Percentiles rank a stretch among this genome's conserved stretches.
phyloP scores from a whole-genome alignment of 257 asterid species.

The Mentha longifolia region DNA sequence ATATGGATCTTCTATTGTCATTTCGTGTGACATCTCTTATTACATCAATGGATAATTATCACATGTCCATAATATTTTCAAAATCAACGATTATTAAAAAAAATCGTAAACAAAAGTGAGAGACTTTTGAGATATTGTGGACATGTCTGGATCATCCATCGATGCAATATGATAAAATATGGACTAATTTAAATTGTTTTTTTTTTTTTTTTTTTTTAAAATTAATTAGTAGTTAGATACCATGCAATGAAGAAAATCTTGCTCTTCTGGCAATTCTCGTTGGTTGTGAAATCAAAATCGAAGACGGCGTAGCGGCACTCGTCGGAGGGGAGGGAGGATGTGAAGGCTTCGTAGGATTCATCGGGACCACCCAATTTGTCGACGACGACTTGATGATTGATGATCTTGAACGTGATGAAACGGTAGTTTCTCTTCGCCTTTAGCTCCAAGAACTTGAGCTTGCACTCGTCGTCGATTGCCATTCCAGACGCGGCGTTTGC shows the following conservation, averaged over 20 bases:
- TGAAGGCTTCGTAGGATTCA: conserved; percentile 60
- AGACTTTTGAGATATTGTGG: too few species aligned
- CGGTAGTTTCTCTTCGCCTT: conserved; percentile 77
- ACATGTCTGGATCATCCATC: too few species aligned
- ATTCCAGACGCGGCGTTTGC: conserved; percentile 83
- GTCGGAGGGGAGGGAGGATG: conserved; percentile 57
- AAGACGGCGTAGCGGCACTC: conserved; percentile 90
- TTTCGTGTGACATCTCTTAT: too few species aligned
- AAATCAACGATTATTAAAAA: too few species aligned
- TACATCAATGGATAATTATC: too few species aligned
- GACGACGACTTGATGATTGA: conserved; percentile 67
- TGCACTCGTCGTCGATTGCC: conserved; percentile 75
- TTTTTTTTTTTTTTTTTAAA: too few species aligned
- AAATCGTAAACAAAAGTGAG: too few species aligned
- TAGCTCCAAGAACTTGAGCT: conserved; percentile 73
- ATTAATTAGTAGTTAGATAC: conserved; percentile 20
- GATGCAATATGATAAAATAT: too few species aligned
- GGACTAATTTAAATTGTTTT: too few species aligned
- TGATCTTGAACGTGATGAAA: conserved; percentile 67
- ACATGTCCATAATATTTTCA: too few species aligned
- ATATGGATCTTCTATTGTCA: too few species aligned
- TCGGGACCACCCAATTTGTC: conserved; percentile 72
- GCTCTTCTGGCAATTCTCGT: conserved; percentile 88
- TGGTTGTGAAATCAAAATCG: conserved; percentile 77
- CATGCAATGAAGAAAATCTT: conserved; percentile 84